phyloP scores from a whole-genome alignment of 225 moss, liverwort and hornwort genomes.

The Marchantia polymorpha region DNA sequence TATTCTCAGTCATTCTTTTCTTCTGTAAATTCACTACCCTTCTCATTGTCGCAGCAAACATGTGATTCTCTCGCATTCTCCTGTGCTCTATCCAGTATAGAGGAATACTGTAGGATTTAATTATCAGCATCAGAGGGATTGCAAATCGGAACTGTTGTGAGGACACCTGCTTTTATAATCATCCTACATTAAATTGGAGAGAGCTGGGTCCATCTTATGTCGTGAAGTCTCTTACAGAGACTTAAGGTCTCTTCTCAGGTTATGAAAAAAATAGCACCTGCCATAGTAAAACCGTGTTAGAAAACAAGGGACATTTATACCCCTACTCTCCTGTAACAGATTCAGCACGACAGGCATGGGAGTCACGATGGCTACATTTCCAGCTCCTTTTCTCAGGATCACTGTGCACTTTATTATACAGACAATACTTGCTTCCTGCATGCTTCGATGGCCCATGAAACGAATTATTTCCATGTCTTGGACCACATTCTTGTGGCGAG shows the following conservation, averaged over 20 bases:
- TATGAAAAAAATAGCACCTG: neutral
- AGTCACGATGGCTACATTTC: slow-evolving; percentile 39
- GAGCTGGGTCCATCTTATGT: neutral
- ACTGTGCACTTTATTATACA: slow-evolving; percentile 37
- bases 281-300: neutral
- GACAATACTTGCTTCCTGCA: slow-evolving; percentile 35
- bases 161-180: too few relatives aligned
- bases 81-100: too few relatives aligned
- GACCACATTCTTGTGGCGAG: slow-evolving; percentile 25
- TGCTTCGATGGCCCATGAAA: slow-evolving; percentile 43
- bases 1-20: slow-evolving; percentile 35
- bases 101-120: too few relatives aligned
- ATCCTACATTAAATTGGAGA: neutral
- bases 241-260: too few relatives aligned
- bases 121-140: too few relatives aligned
- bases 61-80: neutral
- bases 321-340: slow-evolving; percentile 25
- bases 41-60: neutral
- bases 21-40: slow-evolving; percentile 25
- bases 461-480: slow-evolving; percentile 33
- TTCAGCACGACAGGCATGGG: slow-evolving; percentile 38
- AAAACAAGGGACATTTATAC: neutral
- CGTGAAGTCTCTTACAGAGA: neutral
- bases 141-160: too few relatives aligned
- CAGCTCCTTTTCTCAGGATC: slow-evolving; percentile 39